Evolutionary conservation across 768 basidiomycete species (phyloP).

Genomic region (Leccinum rimulosum): DNA sequence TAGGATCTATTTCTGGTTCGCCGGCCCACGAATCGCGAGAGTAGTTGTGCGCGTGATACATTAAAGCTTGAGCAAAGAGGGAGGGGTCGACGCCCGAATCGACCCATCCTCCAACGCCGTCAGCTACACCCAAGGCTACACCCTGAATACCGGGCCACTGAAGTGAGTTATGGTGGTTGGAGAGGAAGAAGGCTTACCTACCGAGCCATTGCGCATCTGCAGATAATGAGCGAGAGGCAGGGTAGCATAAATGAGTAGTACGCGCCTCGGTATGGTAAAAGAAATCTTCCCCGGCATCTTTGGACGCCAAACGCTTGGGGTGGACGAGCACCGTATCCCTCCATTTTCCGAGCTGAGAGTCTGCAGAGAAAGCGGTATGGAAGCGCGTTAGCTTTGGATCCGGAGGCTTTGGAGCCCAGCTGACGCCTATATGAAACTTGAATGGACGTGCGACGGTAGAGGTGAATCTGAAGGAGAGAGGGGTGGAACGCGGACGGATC

Average conservation of each 20-base stretch:
- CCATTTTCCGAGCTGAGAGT: constrained; percentile 65
- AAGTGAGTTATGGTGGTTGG: constrained; percentile 22
- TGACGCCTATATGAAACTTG: constrained; percentile 71
- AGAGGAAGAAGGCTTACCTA: constrained; percentile 40
- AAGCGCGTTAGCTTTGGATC: constrained; percentile 35
- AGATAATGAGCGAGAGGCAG: constrained; percentile 5
- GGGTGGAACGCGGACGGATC: too few relatives aligned
- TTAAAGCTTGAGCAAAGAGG: constrained; percentile 86
- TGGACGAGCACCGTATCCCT: constrained; percentile 58
- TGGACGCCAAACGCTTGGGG: constrained; percentile 39
- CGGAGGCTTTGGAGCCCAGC: constrained; percentile 74
- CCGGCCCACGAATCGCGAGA: constrained; percentile 75
- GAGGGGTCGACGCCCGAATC: constrained; percentile 82
- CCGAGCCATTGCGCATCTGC: constrained; percentile 78
- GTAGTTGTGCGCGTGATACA: constrained; percentile 81
- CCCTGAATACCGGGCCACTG: constrained; percentile 45
- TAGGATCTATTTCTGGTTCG: constrained; percentile 80
- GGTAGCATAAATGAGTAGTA: background rate
- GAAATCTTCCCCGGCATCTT: constrained; percentile 56
- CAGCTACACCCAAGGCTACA: constrained; percentile 79
- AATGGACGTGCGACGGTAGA: constrained; percentile 47
- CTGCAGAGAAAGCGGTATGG: constrained; percentile 51
- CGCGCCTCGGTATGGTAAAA: constrained; percentile 70
- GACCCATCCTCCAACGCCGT: constrained; percentile 93
- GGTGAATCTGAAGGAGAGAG: constrained; percentile 6